Base-by-base conservation (phyloP, 2,329 filamentous ascomycete genomes). In the Daldinia sp. region DNA sequence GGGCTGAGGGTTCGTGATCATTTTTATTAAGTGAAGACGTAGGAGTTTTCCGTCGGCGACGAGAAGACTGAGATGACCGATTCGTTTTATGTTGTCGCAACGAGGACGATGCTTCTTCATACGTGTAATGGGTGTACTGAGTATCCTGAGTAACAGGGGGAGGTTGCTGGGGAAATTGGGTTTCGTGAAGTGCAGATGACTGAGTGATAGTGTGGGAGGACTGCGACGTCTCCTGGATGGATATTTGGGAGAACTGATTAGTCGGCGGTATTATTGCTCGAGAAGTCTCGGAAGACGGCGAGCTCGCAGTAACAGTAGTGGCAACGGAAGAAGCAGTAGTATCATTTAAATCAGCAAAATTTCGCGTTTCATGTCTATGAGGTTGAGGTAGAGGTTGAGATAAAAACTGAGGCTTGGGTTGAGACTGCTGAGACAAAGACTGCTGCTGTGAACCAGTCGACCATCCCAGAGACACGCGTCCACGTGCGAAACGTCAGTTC, bases 381-480 rank as follows among this genome's bases (percentile, higher is more conserved):
- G 59, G 60, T 51, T 51, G 56, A 58, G 59, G 60, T 51, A 48
- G 56, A 58, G 35, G 39, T 50, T 68, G 59, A n/a, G 51, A 18
- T 63, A 60, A 26, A 60, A 53, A 50, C 20, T 58, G 67, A 58
- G 69, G 59, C 75, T 69, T 72, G 54, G 48, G 18, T 62, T 68
- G 61, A 18, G 60, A 60, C 50, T 66, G 67, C 54, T 67, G 69
- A 65, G 58, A 68, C 39, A 62, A 64, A 55, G 51, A 61, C 26
- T 51, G 60, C 39, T 61, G 70, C 63, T 71, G 74, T 51, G 74
- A 76, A 70, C 71, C 74, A 68, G 72, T 69, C 67, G 79, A 74
- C 81, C 81, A 82, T 74, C 81, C 79, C 77, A 82, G 75, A 77
- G 80, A 79, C 67, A 81, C 77, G 71, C 77, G 80, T 63, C 76